These are phyloP conservation scores for Cicer yamashitae DNA, from an alignment of 306 rosid genomes.

Conservation along the genomic window DNA sequence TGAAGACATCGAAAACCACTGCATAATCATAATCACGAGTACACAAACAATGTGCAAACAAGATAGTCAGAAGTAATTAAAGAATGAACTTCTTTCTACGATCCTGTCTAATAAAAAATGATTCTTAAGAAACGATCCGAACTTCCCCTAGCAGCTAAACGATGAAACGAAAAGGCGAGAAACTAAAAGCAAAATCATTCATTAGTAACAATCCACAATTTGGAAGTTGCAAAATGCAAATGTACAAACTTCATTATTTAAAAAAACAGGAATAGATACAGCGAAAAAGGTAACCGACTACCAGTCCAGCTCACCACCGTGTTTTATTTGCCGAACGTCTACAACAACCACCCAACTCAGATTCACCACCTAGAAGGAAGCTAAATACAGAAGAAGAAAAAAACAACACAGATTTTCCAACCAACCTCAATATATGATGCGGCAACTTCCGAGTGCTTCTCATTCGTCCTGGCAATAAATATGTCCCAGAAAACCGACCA, in stretches of 20 bases:
- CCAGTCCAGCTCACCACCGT: neutral
- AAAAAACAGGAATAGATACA: neutral
- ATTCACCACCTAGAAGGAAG: neutral
- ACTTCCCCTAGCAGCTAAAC: slow-evolving; percentile 11
- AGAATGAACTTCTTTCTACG: neutral
- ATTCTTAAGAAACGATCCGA: slow-evolving; percentile 17
- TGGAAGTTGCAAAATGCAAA: neutral
- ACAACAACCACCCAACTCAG: neutral
- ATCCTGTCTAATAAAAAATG: slow-evolving; percentile 4
- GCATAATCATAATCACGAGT: neutral
- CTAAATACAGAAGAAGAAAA: neutral
- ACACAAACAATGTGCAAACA: slow-evolving; percentile 31
- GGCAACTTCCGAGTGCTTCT: slow-evolving; percentile 98
- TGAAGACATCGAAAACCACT: neutral
- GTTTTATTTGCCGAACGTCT: slow-evolving; percentile 11
- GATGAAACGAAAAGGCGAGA: neutral
- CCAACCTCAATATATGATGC: slow-evolving; percentile 98
- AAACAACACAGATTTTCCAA: slow-evolving; percentile 20
- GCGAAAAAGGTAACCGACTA: slow-evolving; percentile 25
- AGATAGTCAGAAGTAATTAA: slow-evolving; percentile 8
- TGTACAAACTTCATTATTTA: slow-evolving; percentile 5
- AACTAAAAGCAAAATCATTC: slow-evolving; percentile 7
- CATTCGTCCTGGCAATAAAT: slow-evolving; percentile 96
- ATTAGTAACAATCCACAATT: slow-evolving; percentile 25
- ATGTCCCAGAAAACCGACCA: slow-evolving; percentile 99